phyloP scores from a whole-genome alignment of 345 rosid genomes.

The Eucalyptus tenuipes region DNA sequence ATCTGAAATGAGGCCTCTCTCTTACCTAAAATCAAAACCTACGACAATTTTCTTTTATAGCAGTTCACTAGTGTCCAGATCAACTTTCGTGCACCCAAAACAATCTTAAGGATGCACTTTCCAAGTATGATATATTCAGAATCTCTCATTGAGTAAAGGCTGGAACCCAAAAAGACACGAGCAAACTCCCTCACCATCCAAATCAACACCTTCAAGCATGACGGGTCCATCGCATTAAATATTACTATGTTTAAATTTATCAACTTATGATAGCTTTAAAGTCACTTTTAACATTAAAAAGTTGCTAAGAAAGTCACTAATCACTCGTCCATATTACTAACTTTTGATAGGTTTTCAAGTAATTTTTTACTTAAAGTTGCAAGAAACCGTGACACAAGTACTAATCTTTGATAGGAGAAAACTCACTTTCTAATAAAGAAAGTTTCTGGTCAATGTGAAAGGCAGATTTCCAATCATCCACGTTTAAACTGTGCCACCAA shows the following conservation, averaged over 20 bases:
- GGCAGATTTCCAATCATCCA: not conserved
- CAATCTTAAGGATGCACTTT: not conserved
- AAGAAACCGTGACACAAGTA: not conserved
- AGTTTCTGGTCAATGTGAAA: not conserved
- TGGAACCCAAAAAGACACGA: not conserved
- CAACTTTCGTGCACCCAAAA: not conserved
- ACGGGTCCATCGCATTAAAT: not conserved
- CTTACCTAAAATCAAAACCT: not conserved
- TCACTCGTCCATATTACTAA: not conserved
- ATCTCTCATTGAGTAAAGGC: not conserved
- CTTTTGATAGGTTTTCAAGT: not conserved
- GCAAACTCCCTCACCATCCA: not conserved
- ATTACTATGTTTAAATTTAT: not conserved
- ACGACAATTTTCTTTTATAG: not conserved
- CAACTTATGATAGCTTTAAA: not conserved
- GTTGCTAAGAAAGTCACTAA: not conserved
- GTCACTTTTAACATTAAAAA: not conserved
- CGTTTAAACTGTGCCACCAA: not conserved
- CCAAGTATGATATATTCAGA: not conserved
- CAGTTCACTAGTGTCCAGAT: not conserved
- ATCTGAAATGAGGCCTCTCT: not conserved
- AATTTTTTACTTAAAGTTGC: not conserved
- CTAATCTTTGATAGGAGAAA: not conserved
- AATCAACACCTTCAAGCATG: not conserved
- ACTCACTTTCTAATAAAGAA: not conserved